Base-by-base conservation (phyloP, 2,329 filamentous ascomycete genomes). In the Talaromyces amestolkiae region DNA sequence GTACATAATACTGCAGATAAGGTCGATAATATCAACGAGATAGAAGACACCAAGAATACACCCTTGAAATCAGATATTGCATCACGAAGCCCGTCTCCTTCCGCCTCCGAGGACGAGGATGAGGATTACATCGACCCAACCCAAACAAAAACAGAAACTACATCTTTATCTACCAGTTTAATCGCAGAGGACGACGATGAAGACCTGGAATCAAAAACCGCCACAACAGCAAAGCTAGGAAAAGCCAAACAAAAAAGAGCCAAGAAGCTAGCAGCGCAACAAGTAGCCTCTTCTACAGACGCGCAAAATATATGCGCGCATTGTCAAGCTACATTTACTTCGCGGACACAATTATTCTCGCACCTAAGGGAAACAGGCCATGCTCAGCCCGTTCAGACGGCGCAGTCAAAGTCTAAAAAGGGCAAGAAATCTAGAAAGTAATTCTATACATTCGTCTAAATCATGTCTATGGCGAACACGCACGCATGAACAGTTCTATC, bases 321-420 rank as follows among this genome's bases (percentile, higher is more conserved):
- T 4, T 98, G 95, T 77, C 85, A 87, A 69, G 92, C 91, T 69
- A 84, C 80, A 0, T 99, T 98, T 79, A 87, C 85, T 0, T 92
- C 89, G 1, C 89, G 87, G 70, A 90, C 86, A 6, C 88, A 87
- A 69, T 78, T 96, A 19, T 94, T 94, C 74, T 81, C 85, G 61
- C 92, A 96, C 75, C 83, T 95, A 65, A 86, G 87, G 68, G 84
- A 88, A 10, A 78, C 85, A 19, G 80, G 80, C 10, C 91, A 95
- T 78, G 90, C 89, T 6, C 85, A 87, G 35, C 80, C 81, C 2
- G 74, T 80, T 39, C 31, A 24, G 15, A 51, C 56, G 3, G 39
- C 24, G 43, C 61, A 61, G 11, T 61, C 64, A 5, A 47, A 37
- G 8, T 49, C 61, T 11, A 66, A 66, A 58, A 67, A 67, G 49